Conservation (phyloP, 768 basidiomycete species). For the Russula sp. region DNA sequence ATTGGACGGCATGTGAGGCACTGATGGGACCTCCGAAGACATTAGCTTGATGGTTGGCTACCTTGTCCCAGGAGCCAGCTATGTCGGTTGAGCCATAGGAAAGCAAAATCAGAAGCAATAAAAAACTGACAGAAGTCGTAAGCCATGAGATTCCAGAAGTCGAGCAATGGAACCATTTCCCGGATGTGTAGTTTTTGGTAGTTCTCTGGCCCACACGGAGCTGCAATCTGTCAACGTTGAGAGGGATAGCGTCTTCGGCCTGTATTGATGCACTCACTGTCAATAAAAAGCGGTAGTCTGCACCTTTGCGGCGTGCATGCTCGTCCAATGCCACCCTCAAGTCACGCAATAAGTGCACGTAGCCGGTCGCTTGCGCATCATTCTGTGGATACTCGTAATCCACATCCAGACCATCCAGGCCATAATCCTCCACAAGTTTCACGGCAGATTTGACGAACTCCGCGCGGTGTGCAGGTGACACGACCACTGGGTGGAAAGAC, state of each 20-base stretch:
- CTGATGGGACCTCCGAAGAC: constrained; percentile 62
- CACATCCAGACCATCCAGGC: constrained; percentile 84
- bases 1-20: constrained; percentile 55
- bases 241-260: neutral
- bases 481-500: constrained; percentile 76
- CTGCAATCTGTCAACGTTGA: constrained; percentile 57
- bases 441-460: constrained; percentile 80
- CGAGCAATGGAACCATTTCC: constrained; percentile 84
- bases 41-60: constrained; percentile 82
- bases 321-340: constrained; percentile 68
- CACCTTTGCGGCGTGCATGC: constrained; percentile 60
- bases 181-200: constrained; percentile 69
- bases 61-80: constrained; percentile 73
- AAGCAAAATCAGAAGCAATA: neutral
- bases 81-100: constrained; percentile 9
- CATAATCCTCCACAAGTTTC: constrained; percentile 81
- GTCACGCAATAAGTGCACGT: constrained; percentile 73
- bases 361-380: constrained; percentile 70
- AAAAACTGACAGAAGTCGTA: constrained; percentile 65
- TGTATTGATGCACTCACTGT: constrained; percentile 45
- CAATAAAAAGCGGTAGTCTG: constrained; percentile 58
- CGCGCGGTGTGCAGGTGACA: constrained; percentile 50
- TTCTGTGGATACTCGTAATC: constrained; percentile 92
- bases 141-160: constrained; percentile 98
- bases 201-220: constrained; percentile 86